Conservation (phyloP, 495 filamentous ascomycete genomes). For the Podospora comata region DNA sequence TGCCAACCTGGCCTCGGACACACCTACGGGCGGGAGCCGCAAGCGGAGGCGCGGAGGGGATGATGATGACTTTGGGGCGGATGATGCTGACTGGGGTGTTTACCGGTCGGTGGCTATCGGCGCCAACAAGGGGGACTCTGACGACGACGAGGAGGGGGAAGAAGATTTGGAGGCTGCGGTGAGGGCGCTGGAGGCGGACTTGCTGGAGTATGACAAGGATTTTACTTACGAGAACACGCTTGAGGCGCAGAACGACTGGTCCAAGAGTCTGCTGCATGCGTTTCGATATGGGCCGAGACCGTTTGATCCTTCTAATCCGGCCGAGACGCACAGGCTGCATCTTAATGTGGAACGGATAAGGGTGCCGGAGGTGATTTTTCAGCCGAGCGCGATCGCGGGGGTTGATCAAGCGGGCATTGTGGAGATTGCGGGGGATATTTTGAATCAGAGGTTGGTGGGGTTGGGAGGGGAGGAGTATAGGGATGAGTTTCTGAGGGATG, state of each 20-base stretch:
- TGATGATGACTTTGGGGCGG: constrained; percentile 94
- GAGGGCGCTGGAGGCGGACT: constrained; percentile 71
- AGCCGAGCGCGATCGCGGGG: constrained; percentile 85
- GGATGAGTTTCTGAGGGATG: constrained; percentile 68
- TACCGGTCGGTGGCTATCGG: constrained; percentile 88
- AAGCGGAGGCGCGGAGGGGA: constrained; percentile 71
- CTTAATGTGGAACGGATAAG: constrained; percentile 96
- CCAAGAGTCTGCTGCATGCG: constrained; percentile 80
- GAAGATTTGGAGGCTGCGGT: constrained; percentile 76
- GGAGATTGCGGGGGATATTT: constrained; percentile 82
- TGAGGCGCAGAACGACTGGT: constrained; percentile 92
- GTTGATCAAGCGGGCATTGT: constrained; percentile 91
- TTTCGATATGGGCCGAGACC: constrained; percentile 85
- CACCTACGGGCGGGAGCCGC: constrained; percentile 50
- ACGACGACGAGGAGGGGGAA: constrained; percentile 75
- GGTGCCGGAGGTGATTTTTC: constrained; percentile 92
- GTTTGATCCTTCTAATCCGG: constrained; percentile 74
- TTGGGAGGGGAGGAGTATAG: constrained; percentile 48
- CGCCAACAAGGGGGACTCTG: constrained; percentile 59
- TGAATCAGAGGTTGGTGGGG: constrained; percentile 68
- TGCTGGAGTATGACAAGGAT: constrained; percentile 78
- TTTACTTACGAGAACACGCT: constrained; percentile 89
- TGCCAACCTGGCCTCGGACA: constrained; percentile 93
- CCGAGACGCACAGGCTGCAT: constrained; percentile 83
- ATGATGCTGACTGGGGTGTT: constrained; percentile 96